These are phyloP conservation scores for Karstenula rhodostoma DNA, from an alignment of 2,329 filamentous ascomycete genomes.

Conservation along the genomic window DNA sequence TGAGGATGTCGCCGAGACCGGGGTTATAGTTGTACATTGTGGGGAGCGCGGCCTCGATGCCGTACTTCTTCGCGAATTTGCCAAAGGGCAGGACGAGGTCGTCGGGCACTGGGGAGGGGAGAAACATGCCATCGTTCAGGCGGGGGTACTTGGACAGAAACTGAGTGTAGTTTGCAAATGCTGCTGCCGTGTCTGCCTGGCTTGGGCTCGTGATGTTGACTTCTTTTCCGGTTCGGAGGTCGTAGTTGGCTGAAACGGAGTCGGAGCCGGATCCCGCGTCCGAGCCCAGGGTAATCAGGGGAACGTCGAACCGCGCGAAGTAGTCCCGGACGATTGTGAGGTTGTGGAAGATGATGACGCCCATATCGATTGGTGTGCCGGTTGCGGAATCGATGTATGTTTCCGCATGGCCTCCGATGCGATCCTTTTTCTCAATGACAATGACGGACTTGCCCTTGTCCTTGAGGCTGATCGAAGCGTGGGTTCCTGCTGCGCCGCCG, in stretches of 20 bases:
- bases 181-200: neutral
- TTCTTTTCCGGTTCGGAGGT: neutral
- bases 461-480: conserved; percentile 52
- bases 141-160: conserved; percentile 19
- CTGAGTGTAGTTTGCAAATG: neutral
- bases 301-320: conserved; percentile 6
- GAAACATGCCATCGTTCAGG: conserved; percentile 52
- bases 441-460: conserved; percentile 49
- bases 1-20: conserved; percentile 49
- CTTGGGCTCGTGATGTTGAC: neutral
- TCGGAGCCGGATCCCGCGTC: neutral
- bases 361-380: conserved; percentile 42
- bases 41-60: conserved; percentile 53
- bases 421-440: conserved; percentile 50
- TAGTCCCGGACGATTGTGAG: conserved; percentile 15
- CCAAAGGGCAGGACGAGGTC: conserved; percentile 60
- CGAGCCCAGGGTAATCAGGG: neutral
- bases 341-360: conserved; percentile 50
- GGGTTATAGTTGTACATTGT: conserved; percentile 33
- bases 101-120: conserved; percentile 55
- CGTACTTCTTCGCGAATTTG: conserved; percentile 59
- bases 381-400: conserved; percentile 54
- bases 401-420: conserved; percentile 59
- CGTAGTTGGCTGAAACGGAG: neutral
- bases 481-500: conserved; percentile 53